Conservation (phyloP, 768 basidiomycete genomes). For the Rhizopogon vesiculosus region DNA sequence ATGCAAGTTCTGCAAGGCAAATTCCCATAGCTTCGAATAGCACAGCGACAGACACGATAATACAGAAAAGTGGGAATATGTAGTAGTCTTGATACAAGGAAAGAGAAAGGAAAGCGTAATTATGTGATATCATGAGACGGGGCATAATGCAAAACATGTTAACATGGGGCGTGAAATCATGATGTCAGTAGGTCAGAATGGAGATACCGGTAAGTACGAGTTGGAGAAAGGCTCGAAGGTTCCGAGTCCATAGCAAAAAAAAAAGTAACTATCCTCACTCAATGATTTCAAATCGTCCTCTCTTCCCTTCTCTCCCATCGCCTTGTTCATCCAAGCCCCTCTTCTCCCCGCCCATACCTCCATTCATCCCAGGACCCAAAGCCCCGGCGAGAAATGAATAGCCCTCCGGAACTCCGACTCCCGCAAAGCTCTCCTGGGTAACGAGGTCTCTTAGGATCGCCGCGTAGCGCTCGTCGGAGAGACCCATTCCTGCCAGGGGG, state of each 20-base stretch:
- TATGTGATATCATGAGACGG: constrained; percentile 8
- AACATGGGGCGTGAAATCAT: background rate
- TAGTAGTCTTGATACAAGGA: background rate
- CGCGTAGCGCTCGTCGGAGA: constrained; percentile 85
- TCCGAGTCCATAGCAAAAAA: background rate
- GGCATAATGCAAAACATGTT: background rate
- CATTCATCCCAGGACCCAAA: constrained; percentile 4
- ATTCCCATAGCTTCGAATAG: constrained; percentile 16
- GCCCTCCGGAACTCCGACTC: constrained; percentile 29
- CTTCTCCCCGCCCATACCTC: constrained; percentile 23
- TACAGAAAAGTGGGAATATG: background rate
- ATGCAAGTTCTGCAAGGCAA: background rate
- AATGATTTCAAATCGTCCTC: constrained; percentile 57
- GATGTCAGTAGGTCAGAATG: background rate
- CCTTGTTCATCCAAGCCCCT: constrained; percentile 33
- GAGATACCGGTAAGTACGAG: background rate
- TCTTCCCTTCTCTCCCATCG: constrained; percentile 43
- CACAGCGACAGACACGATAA: constrained; percentile 5
- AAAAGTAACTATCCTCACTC: constrained; percentile 32
- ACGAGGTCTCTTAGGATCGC: constrained; percentile 73
- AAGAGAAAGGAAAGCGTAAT: background rate
- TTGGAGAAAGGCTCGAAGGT: background rate
- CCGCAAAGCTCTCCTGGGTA: constrained; percentile 54
- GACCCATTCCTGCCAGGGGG: constrained; percentile 82
- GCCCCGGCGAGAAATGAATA: constrained; percentile 11